These are phyloP conservation scores for Diaporthe citri DNA, from an alignment of 2,329 filamentous ascomycete genomes.

Conservation along the genomic window DNA sequence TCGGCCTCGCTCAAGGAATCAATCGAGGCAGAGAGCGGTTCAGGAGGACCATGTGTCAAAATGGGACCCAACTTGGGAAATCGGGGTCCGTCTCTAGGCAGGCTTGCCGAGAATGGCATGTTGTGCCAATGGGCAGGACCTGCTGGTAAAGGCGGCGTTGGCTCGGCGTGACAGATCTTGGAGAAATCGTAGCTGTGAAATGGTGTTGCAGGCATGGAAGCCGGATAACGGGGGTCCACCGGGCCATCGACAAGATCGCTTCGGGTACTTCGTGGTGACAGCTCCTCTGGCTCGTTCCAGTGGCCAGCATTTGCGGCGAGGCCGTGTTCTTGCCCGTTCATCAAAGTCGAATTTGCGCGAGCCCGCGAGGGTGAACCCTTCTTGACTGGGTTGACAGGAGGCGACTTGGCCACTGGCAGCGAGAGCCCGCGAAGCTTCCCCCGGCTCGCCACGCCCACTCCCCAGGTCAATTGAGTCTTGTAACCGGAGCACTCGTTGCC, in stretches of 20 bases:
- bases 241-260: slow-evolving; percentile 53
- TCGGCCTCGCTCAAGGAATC: slow-evolving; percentile 73
- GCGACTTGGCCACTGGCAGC: slow-evolving; percentile 74
- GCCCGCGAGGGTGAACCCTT: slow-evolving; percentile 58
- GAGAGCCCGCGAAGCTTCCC: slow-evolving; percentile 94
- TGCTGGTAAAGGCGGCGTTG: slow-evolving; percentile 52
- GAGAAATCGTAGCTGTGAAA: slow-evolving; percentile 62
- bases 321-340: slow-evolving; percentile 30
- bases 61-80: slow-evolving; percentile 58
- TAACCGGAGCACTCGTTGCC: slow-evolving; percentile 96
- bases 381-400: slow-evolving; percentile 65
- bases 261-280: slow-evolving; percentile 49
- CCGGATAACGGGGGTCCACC: slow-evolving; percentile 52
- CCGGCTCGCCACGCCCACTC: slow-evolving; percentile 92
- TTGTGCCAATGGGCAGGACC: slow-evolving; percentile 59
- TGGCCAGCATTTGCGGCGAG: slow-evolving; percentile 51
- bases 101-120: slow-evolving; percentile 60
- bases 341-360: slow-evolving; percentile 57
- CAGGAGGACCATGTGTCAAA: slow-evolving; percentile 56
- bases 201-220: slow-evolving; percentile 58
- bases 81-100: slow-evolving; percentile 55
- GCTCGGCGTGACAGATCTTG: slow-evolving; percentile 63
- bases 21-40: slow-evolving; percentile 66
- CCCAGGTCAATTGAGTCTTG: slow-evolving; percentile 97
- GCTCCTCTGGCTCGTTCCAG: slow-evolving; percentile 56